phyloP scores from a whole-genome alignment of 129 eudicot species.

The Oenanthe sinensis region DNA sequence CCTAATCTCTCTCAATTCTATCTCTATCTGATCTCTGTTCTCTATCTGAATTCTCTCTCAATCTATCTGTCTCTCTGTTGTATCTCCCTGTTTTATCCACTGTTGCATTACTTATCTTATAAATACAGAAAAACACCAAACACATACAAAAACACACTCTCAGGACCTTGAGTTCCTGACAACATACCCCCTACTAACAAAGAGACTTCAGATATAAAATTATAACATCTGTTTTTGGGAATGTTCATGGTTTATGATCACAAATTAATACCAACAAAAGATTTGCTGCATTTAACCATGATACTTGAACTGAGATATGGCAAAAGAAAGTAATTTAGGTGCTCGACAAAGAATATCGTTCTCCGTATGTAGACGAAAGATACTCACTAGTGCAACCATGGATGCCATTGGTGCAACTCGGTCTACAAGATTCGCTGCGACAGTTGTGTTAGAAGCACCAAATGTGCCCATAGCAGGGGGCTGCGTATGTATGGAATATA shows the following conservation, averaged over 20 bases:
- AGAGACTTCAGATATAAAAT: background rate
- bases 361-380: background rate
- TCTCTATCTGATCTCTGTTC: too few species aligned
- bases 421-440: conserved; percentile 42
- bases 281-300: background rate
- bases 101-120: too few species aligned
- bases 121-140: too few species aligned
- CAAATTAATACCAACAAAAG: background rate
- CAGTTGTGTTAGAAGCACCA: conserved; percentile 45
- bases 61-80: too few species aligned
- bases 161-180: too few species aligned
- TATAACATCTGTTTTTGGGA: background rate
- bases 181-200: background rate
- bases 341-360: background rate
- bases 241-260: background rate
- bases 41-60: too few species aligned
- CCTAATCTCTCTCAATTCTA: too few species aligned
- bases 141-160: too few species aligned
- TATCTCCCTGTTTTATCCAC: too few species aligned
- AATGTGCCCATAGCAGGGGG: conserved; percentile 42
- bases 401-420: conserved; percentile 41
- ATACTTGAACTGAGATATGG: background rate
- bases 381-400: conserved; percentile 40
- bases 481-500: conserved; percentile 23
- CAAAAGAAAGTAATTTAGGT: background rate